Evolutionary conservation across 441 rosid species (phyloP), one percentile per base, ranked within the genome.

Genomic region (Gossypium schwendimanii): DNA sequence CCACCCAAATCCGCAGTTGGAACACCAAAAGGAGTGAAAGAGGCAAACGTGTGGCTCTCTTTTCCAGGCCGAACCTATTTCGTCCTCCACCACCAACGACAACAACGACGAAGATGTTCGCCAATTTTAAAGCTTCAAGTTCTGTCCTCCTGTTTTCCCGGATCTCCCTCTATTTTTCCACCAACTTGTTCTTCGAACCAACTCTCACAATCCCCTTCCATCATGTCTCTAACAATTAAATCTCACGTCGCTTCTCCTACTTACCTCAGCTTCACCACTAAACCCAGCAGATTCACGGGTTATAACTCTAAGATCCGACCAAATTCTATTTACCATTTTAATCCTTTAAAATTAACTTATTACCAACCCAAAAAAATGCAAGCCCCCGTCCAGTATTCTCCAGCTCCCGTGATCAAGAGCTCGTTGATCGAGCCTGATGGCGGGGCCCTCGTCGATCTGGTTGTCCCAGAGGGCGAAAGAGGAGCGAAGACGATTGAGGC

Each of bases 371-470:
- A 11, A 45, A 70, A 6, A 81, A 84, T 84, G 88, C 69, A 5
- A 20, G 79, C 78, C 63, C 67, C 79, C 73, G 59, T 41, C 4
- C 61, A 4, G 47, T 74, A 74, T 24, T 36, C 75, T 21, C 52
- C 79, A 3, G 75, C 86, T 53, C 26, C 72, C 33, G 75, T 81
- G 63, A 80, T 83, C 14, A 89, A 81, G 78, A 86, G 97, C 82
- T 95, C 96, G 6, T 86, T 93, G 82, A 91, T 93, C 74, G 98
- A 93, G 31, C 99, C 97, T 7, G 99, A 93, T 54, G 98, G 99
- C 2, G 98, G 98, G 11, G 75, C 65, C 2, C 64, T 95, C 17
- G 92, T 93, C 78, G 93, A 91, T 74, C 81, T 87, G 71, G 63
- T 88, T 63, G 87, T 95, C 59, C 89, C 90, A 3, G 90, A 85